Base-by-base conservation (phyloP, 805 yeast species). In the Starmera caribaea region DNA sequence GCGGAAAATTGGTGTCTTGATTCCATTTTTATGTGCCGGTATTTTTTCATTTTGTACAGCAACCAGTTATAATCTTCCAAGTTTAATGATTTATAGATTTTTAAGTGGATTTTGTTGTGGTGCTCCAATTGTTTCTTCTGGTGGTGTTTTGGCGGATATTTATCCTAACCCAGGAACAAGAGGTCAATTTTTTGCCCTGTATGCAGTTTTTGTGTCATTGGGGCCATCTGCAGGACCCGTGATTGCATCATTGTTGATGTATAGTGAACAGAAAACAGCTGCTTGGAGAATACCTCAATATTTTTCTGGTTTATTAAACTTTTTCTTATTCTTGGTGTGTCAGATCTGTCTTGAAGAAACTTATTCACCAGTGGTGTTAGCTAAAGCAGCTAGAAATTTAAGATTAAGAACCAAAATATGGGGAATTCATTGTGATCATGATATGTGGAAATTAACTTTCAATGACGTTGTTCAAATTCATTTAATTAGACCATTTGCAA, bases 241-340 rank as follows among this genome's bases (percentile, higher is more conserved):
- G 50, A 50, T 76, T 39, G 66, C 73, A 9, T 73, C 75, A 5
- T 54, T 71, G 36, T 49, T 76, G 38, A 65, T 67, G 34, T 67
- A 69, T 14, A 62, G 61, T 35, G 58, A 62, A 32, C 49, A 50
- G 21, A 55, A 45, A 31, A 41, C 62, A 43, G 74, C 71, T 5
- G 48, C 60, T 2, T 79, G 84, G 84, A 61, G 82, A 47, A 73
- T 81, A 71, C 63, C 76, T 5, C 60, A 66, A 24, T 79, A 76
- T 65, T 61, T 74, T 39, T 55, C 65, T 10, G 80, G 74, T 3
- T 61, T 75, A 10, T 49, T 71, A 29, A 38, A 58, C 4, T 37
- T 61, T n/a, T 53, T 57, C 16, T 45, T 66, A 1, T 51, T 62
- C 30, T 14, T 59, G 5, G 42, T 65, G 5, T 58, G 64, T 37